Evolutionary conservation across 2,329 filamentous ascomycete species (phyloP).

Genomic region (Beauveria medogensis): DNA sequence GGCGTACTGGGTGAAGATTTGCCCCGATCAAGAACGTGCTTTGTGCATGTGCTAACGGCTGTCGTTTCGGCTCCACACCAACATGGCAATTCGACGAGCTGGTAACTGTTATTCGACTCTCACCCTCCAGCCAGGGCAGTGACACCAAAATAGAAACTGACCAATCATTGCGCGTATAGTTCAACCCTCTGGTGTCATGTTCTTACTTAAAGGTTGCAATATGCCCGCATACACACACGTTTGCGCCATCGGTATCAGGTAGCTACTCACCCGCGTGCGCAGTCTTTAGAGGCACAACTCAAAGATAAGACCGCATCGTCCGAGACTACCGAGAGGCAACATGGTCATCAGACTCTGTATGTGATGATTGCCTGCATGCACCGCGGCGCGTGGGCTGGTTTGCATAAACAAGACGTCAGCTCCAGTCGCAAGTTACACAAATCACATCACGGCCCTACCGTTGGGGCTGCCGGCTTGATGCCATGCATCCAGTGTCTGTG

Average conservation of each 20-base stretch:
- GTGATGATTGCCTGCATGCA: not conserved
- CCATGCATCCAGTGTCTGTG: not conserved
- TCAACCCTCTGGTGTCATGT: too few species aligned
- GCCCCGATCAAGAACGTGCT: not conserved
- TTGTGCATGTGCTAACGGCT: not conserved
- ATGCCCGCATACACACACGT: not conserved
- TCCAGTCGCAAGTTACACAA: not conserved
- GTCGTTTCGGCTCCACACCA: not conserved
- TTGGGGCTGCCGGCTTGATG: not conserved
- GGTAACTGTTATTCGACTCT: too few species aligned
- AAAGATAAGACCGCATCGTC: not conserved
- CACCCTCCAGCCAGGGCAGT: too few species aligned
- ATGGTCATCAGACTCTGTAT: not conserved
- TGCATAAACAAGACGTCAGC: not conserved
- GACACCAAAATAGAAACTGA: not conserved
- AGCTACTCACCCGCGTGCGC: not conserved
- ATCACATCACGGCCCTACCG: not conserved
- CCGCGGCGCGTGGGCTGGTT: not conserved
- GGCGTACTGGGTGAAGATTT: not conserved
- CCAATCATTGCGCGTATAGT: not conserved
- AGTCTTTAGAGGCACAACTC: not conserved
- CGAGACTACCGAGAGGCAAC: not conserved
- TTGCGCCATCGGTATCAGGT: not conserved
- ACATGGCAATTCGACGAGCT: not conserved
- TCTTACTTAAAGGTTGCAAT: not conserved